Percentiles rank a stretch among this genome's conserved stretches.
These are phyloP conservation scores for Chernovozyma sophiae-reginae DNA, from an alignment of 1,139 yeast genomes.

Conservation along the genomic window DNA sequence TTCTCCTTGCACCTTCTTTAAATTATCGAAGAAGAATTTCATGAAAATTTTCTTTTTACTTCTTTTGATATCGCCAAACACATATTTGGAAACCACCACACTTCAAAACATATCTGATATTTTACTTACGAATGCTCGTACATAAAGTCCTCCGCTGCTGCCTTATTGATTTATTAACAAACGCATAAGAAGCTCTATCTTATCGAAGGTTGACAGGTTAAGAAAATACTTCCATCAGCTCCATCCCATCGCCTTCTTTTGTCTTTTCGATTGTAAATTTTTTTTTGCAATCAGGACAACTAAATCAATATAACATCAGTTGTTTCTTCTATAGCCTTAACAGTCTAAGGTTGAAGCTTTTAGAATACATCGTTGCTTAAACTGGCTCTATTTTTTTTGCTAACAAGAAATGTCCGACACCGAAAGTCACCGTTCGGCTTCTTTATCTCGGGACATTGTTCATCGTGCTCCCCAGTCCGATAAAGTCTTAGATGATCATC, in stretches of 20 bases:
- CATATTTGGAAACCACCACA: background rate
- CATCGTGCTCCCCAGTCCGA: constrained; percentile 37
- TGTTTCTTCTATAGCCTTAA: no score
- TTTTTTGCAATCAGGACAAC: no score
- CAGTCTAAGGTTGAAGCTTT: no score
- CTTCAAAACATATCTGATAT: background rate
- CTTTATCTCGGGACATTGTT: constrained; percentile 27
- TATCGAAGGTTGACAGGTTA: background rate
- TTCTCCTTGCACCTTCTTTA: background rate
- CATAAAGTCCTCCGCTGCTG: background rate
- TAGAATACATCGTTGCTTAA: no score
- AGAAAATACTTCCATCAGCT: no score
- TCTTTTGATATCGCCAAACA: background rate
- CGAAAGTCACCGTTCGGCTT: constrained; percentile 38
- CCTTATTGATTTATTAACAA: background rate
- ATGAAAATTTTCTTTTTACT: background rate
- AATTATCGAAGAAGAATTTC: no score
- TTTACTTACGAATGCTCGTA: constrained; percentile 1
- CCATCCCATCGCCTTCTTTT: no score
- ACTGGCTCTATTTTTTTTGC: no score
- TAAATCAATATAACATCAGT: no score
- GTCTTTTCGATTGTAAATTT: no score
- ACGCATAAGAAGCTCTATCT: background rate
- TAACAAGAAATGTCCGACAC: constrained; percentile 40
- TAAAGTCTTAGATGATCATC: constrained; percentile 53